Percentiles rank a stretch among this genome's conserved stretches.
phyloP scores from a whole-genome alignment of 2,329 filamentous ascomycete genomes.

The Ophiostoma montium region DNA sequence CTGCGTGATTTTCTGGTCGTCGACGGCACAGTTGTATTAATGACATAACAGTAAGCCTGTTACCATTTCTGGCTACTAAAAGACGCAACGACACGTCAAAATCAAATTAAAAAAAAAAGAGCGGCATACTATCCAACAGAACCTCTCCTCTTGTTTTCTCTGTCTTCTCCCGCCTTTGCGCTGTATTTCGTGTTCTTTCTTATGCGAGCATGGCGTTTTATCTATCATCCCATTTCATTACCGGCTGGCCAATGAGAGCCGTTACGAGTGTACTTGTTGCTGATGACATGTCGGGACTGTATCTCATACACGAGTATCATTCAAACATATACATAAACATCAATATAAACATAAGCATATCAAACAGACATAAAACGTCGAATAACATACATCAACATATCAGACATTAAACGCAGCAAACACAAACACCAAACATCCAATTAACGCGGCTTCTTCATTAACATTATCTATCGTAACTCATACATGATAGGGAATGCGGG shows the following conservation, averaged over 20 bases:
- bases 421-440: too few relatives aligned
- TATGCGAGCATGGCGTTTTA: slow-evolving; percentile 5
- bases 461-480: not conserved
- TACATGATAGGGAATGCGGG: not conserved
- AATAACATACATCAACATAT: too few relatives aligned
- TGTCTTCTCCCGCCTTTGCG: not conserved
- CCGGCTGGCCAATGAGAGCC: not conserved
- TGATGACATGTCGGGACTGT: not conserved
- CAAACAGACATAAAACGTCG: too few relatives aligned
- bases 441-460: not conserved
- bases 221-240: not conserved
- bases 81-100: not conserved
- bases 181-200: not conserved
- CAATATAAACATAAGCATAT: too few relatives aligned
- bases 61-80: too few relatives aligned
- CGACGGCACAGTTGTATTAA: not conserved
- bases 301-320: not conserved
- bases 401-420: too few relatives aligned
- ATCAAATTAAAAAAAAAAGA: too few relatives aligned
- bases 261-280: not conserved
- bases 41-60: not conserved
- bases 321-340: too few relatives aligned
- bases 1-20: slow-evolving; percentile 1
- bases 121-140: not conserved
- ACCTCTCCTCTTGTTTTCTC: not conserved